Conservation (phyloP, 371 early-diverging fungal species). For the Mucor lusitanicus region DNA sequence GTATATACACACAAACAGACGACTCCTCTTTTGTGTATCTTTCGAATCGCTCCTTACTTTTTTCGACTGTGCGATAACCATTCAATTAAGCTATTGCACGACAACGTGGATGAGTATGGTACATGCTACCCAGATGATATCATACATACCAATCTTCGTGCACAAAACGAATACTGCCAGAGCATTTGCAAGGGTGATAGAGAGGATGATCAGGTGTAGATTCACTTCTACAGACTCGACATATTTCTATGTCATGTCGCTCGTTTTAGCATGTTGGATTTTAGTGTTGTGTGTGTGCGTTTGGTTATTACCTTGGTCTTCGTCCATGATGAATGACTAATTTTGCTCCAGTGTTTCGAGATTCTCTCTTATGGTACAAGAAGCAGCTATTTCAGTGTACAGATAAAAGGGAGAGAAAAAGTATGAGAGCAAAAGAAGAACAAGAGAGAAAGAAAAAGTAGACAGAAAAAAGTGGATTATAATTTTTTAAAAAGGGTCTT, state of each 20-base stretch:
- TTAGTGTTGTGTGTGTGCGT: too few species aligned
- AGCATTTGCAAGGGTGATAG: slow-evolving; percentile 78
- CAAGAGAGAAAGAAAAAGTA: not conserved
- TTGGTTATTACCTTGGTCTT: slow-evolving; percentile 28
- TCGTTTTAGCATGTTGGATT: not conserved
- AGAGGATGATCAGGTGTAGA: slow-evolving; percentile 66
- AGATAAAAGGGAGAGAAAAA: not conserved
- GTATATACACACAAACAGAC: not conserved
- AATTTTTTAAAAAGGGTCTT: not conserved
- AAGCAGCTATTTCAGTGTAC: not conserved
- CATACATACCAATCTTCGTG: slow-evolving; percentile 65
- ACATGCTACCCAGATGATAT: not conserved
- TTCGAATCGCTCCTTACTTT: slow-evolving; percentile 38
- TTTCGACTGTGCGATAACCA: slow-evolving; percentile 85
- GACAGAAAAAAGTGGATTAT: not conserved
- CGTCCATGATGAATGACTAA: slow-evolving; percentile 14
- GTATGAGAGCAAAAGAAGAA: not conserved
- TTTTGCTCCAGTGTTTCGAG: not conserved
- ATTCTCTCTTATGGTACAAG: not conserved
- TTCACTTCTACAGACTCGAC: slow-evolving; percentile 76
- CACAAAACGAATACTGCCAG: slow-evolving; percentile 76
- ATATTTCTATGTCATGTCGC: slow-evolving; percentile 43
- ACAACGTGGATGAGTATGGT: not conserved
- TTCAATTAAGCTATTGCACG: slow-evolving; percentile 65
- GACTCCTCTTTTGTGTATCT: not conserved